Evolutionary conservation across 2,329 filamentous ascomycete genomes (phyloP).

Genomic region (Pseudogymnoascus sp.): DNA sequence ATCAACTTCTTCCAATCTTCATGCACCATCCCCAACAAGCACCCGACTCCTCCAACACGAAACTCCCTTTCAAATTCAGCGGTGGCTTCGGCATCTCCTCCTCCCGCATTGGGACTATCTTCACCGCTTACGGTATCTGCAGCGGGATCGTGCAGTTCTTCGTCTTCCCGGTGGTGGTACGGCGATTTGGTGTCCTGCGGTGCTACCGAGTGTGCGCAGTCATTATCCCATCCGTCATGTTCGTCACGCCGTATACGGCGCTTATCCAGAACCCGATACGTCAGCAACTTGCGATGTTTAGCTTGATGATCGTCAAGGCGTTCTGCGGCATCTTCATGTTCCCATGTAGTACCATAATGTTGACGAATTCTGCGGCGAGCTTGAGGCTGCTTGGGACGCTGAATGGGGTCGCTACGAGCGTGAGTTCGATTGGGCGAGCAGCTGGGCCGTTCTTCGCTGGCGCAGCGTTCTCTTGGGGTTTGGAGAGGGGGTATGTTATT

Average conservation of each 20-base stretch:
- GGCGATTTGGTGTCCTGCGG: conserved; percentile 61
- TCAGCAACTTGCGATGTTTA: conserved; percentile 55
- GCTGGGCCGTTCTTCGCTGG: conserved; percentile 69
- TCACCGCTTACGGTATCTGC: conserved; percentile 70
- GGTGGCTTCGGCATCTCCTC: conserved; percentile 71
- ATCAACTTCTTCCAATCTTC: conserved; percentile 83
- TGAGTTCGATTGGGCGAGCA: conserved; percentile 72
- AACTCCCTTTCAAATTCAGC: conserved; percentile 70
- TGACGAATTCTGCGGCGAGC: conserved; percentile 77
- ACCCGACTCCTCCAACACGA: conserved; percentile 44
- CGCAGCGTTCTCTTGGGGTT: conserved; percentile 64
- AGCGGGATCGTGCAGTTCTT: conserved; percentile 81
- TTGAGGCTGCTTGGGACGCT: conserved; percentile 74
- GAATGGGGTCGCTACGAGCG: conserved; percentile 81
- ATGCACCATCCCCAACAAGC: conserved; percentile 62
- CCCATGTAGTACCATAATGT: conserved; percentile 78
- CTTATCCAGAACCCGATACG: conserved; percentile 41
- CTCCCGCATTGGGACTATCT: conserved; percentile 72
- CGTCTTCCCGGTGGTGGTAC: conserved; percentile 68
- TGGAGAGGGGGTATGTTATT: conserved; percentile 66
- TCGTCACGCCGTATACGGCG: conserved; percentile 72
- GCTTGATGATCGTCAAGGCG: conserved; percentile 65
- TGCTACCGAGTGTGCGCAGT: conserved; percentile 63
- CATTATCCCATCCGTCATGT: conserved; percentile 65
- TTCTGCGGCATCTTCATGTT: conserved; percentile 75